These are phyloP conservation scores for Phytopythium oedochilum DNA, from an alignment of 352 stramenopile genomes.

Conservation along the genomic window DNA sequence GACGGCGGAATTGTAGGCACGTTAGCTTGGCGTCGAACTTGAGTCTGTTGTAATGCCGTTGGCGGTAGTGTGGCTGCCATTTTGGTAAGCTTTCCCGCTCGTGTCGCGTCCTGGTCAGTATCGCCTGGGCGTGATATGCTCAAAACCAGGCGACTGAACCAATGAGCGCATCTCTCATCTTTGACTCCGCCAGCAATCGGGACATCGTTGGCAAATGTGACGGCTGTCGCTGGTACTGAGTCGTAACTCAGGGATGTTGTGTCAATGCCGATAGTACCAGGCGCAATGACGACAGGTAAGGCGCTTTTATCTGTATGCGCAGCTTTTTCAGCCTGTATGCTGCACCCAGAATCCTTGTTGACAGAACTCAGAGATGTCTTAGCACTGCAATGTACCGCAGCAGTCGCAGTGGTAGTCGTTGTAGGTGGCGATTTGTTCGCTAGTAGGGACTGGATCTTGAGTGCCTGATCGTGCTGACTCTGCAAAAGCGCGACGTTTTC, in stretches of 20 bases:
- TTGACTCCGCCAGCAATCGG: background rate
- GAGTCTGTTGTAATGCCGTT: constrained; percentile 14
- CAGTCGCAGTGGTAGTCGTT: background rate
- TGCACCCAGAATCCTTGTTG: no score
- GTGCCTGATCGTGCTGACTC: constrained; percentile 33
- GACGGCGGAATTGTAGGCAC: constrained; percentile 18
- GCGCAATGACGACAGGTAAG: background rate
- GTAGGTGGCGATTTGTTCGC: constrained; percentile 10
- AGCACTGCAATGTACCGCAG: no score
- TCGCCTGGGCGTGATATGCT: background rate
- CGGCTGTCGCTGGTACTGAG: background rate
- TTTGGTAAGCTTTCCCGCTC: background rate
- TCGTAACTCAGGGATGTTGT: background rate
- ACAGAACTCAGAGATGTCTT: no score
- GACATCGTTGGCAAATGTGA: background rate
- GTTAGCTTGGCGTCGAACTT: constrained; percentile 27
- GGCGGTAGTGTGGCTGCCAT: background rate
- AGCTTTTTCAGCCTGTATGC: no score
- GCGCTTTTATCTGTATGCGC: background rate
- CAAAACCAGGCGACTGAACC: background rate
- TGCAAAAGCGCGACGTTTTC: constrained; percentile 53
- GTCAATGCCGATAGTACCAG: background rate
- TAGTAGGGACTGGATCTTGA: constrained; percentile 48
- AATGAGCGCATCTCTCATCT: background rate
- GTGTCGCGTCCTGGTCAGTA: background rate